These are phyloP conservation scores for Alternaria tenuissima DNA, from an alignment of 2,329 filamentous ascomycete species.

Conservation along the genomic window DNA sequence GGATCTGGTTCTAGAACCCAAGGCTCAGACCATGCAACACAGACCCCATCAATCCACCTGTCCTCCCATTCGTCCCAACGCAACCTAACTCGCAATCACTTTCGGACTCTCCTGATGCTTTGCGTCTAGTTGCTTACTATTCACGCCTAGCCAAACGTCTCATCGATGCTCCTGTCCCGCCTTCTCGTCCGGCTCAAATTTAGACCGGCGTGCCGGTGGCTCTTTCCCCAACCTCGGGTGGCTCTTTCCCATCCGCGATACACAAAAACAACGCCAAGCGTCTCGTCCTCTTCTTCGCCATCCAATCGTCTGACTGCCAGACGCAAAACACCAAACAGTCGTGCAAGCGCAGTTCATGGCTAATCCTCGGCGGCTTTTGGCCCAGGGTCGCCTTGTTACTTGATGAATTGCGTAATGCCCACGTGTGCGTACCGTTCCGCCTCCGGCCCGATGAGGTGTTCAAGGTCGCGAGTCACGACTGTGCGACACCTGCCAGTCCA, in stretches of 20 bases:
- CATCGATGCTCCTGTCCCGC: not conserved
- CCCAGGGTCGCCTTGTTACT: not conserved
- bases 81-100: not conserved
- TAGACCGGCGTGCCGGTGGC: not conserved
- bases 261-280: not conserved
- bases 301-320: not conserved
- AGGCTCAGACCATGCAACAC: not conserved
- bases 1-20: slow-evolving; percentile 10
- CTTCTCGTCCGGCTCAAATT: not conserved
- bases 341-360: not conserved
- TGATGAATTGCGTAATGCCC: not conserved
- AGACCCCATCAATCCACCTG: not conserved
- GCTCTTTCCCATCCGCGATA: not conserved
- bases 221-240: not conserved
- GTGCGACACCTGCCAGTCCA: not conserved
- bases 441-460: not conserved
- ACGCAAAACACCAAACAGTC: not conserved
- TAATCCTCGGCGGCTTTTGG: not conserved
- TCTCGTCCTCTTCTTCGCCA: not conserved
- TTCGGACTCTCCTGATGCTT: not conserved
- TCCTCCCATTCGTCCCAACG: not conserved
- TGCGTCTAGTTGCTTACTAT: not conserved
- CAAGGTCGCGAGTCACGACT: not conserved
- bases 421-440: slow-evolving; percentile 13
- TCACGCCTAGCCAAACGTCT: not conserved